phyloP scores from a whole-genome alignment of 2,329 filamentous ascomycete genomes.

The Fusarium camptoceras region DNA sequence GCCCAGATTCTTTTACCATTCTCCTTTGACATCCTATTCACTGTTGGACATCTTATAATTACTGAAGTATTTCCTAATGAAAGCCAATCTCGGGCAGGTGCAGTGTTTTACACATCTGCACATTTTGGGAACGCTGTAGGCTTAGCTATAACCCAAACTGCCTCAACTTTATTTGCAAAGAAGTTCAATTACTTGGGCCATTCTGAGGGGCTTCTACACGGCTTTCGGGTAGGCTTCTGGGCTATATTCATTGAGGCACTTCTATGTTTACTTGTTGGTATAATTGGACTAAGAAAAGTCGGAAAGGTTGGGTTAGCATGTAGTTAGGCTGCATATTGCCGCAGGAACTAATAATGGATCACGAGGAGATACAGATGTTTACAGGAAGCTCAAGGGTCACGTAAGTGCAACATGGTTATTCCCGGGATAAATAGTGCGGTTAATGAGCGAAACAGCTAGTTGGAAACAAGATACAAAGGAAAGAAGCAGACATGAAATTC shows the following conservation, averaged over 20 bases:
- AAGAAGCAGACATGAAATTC: neutral
- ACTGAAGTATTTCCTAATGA: conserved; percentile 64
- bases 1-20: conserved; percentile 58
- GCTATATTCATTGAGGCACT: conserved; percentile 60
- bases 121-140: conserved; percentile 66
- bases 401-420: too few relatives aligned
- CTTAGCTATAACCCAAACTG: conserved; percentile 59
- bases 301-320: conserved; percentile 50
- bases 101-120: conserved; percentile 68
- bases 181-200: conserved; percentile 43
- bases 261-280: conserved; percentile 52
- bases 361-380: too few relatives aligned
- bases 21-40: conserved; percentile 63
- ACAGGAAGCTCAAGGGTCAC: too few relatives aligned
- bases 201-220: conserved; percentile 55
- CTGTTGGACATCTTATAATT: conserved; percentile 65
- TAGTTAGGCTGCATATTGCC: too few relatives aligned
- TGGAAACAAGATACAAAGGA: neutral
- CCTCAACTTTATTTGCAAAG: conserved; percentile 54
- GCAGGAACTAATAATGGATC: too few relatives aligned
- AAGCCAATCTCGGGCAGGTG: conserved; percentile 69
- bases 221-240: conserved; percentile 64
- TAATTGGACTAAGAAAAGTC: conserved; percentile 49
- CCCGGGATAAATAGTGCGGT: neutral
- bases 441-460: neutral